Conservation (phyloP, 371 early-diverging fungal species). For the Haplosporangium sp. region DNA sequence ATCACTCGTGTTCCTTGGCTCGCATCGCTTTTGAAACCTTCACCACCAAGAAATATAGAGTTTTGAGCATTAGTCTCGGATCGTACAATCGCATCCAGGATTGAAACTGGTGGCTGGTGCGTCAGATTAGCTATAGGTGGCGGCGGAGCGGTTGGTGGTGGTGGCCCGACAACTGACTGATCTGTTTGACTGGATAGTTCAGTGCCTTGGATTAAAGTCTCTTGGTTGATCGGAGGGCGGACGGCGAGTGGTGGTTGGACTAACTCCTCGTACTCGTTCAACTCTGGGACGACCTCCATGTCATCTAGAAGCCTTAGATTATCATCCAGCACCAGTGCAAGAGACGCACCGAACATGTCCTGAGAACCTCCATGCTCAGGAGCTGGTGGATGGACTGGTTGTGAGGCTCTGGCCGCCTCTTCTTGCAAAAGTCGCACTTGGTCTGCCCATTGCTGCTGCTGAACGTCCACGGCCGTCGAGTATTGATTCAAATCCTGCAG, state of each 20-base stretch:
- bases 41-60: slow-evolving; percentile 1
- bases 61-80: slow-evolving; percentile 4
- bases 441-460: slow-evolving; percentile 20
- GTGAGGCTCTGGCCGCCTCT: slow-evolving; percentile 3
- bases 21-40: slow-evolving; percentile 2
- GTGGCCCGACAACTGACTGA: slow-evolving; percentile 2
- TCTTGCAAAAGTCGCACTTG: slow-evolving; percentile 9
- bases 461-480: slow-evolving; percentile 11
- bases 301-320: slow-evolving; percentile 39
- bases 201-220: not conserved
- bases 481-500: slow-evolving; percentile 29
- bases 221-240: slow-evolving; percentile 7
- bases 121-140: not conserved
- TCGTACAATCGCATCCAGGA: slow-evolving; percentile 11
- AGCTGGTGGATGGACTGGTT: slow-evolving; percentile 6
- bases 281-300: slow-evolving; percentile 27
- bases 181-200: slow-evolving; percentile 7
- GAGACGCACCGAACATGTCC: slow-evolving; percentile 34
- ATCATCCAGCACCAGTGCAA: slow-evolving; percentile 32
- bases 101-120: slow-evolving; percentile 4
- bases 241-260: slow-evolving; percentile 1
- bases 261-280: slow-evolving; percentile 25
- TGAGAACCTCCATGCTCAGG: slow-evolving; percentile 14
- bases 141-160: not conserved
- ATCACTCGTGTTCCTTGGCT: slow-evolving; percentile 8